Evolutionary conservation across 1,284 basidiomycete genomes (phyloP).

Genomic region (Porodaedalea pini): DNA sequence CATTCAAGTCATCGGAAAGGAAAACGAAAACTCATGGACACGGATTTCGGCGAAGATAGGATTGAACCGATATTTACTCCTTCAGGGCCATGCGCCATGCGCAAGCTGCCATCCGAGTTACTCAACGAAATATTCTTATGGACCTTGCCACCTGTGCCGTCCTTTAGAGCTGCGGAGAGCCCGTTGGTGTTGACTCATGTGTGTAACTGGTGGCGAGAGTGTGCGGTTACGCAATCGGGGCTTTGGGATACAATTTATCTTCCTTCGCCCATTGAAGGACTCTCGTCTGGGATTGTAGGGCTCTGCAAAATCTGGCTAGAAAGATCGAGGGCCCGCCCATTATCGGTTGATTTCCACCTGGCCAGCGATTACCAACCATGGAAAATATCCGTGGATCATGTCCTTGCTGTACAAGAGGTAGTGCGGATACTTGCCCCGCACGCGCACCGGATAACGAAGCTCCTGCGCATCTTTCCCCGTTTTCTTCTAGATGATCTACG

Average conservation of each 20-base stretch:
- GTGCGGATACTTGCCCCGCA: conserved; percentile 19
- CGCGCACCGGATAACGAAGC: conserved; percentile 18
- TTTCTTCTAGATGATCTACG: conserved; percentile 17
- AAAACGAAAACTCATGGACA: conserved; percentile 18
- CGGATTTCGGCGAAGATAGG: conserved; percentile 11
- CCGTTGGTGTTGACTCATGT: conserved; percentile 19
- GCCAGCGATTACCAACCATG: conserved; percentile 22
- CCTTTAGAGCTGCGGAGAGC: conserved; percentile 13
- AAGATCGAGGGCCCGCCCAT: conserved; percentile 9
- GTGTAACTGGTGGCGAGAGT: conserved; percentile 19
- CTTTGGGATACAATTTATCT: conserved; percentile 20
- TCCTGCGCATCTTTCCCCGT: conserved; percentile 19
- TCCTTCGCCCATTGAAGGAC: conserved; percentile 18
- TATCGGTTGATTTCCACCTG: conserved; percentile 19
- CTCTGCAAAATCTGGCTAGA: conserved; percentile 20
- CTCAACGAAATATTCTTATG: conserved; percentile 17
- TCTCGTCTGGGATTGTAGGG: conserved; percentile 13
- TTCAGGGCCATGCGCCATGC: conserved; percentile 4
- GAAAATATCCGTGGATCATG: conserved; percentile 18
- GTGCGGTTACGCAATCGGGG: conserved; percentile 5
- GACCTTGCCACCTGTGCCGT: conserved; percentile 17
- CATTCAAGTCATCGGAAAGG: conserved; percentile 7
- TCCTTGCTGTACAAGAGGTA: conserved; percentile 10
- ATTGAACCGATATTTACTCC: neutral
- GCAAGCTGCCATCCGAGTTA: conserved; percentile 17